Evolutionary conservation across 768 basidiomycete species (phyloP).

Genomic region (Coprinopsis marcescibilis): DNA sequence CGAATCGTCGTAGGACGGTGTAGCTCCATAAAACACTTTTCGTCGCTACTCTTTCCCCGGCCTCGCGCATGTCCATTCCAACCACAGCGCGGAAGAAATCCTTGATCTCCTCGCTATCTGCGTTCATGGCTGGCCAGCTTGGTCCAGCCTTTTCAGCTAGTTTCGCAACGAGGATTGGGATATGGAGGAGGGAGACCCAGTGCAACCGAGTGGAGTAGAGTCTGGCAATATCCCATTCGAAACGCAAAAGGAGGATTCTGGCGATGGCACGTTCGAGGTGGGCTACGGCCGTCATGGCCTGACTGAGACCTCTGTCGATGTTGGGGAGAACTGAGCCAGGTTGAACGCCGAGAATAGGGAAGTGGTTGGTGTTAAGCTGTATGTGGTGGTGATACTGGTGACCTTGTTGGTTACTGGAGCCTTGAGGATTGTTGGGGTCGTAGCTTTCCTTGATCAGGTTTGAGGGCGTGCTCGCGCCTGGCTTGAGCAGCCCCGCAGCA

Average conservation of each 20-base stretch:
- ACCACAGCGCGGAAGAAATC: conserved; percentile 68
- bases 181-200: conserved; percentile 55
- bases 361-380: conserved; percentile 17
- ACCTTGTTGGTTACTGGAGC: conserved; percentile 2
- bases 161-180: conserved; percentile 65
- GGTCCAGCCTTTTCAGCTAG: conserved; percentile 57
- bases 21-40: conserved; percentile 79
- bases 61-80: conserved; percentile 73
- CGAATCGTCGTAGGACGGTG: conserved; percentile 71
- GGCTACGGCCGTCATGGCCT: conserved; percentile 55
- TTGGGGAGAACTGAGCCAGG: conserved; percentile 33
- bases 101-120: conserved; percentile 64
- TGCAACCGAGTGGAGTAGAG: conserved; percentile 69
- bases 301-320: conserved; percentile 47
- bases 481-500: conserved; percentile 43
- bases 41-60: conserved; percentile 72
- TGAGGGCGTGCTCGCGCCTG: conserved; percentile 28
- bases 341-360: conserved; percentile 15
- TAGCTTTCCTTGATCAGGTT: conserved; percentile 28
- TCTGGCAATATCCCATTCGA: conserved; percentile 70
- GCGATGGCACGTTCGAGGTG: conserved; percentile 66
- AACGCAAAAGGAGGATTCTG: conserved; percentile 60
- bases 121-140: conserved; percentile 63
- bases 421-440: conserved; percentile 3
- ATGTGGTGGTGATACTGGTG: conserved; percentile 17